These are phyloP conservation scores for maize (Zea mays) DNA, from an alignment of 176 grass and related monocot species.

Conservation along the genomic window DNA sequence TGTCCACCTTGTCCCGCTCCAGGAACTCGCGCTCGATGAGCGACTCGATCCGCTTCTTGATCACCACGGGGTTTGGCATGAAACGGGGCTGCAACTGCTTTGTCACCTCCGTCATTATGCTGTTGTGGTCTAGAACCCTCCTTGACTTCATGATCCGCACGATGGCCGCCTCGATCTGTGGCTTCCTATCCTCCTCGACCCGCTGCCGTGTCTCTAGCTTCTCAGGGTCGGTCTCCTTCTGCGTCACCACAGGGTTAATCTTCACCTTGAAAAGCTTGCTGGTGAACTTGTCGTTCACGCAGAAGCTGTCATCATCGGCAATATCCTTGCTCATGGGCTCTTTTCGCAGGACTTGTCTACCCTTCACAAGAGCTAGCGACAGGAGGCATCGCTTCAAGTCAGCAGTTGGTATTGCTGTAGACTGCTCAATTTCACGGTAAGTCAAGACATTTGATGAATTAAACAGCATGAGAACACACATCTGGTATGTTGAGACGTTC, in stretches of 20 bases:
- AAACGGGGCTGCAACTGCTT: conserved; percentile 72
- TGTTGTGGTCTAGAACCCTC: conserved; percentile 64
- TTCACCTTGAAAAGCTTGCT: conserved; percentile 89
- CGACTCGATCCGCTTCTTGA: conserved; percentile 82
- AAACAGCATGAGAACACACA: conserved; percentile 83
- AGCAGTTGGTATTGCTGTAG: conserved; percentile 57
- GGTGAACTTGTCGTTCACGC: conserved; percentile 73
- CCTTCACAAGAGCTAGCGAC: conserved; percentile 76
- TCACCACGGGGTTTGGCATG: conserved; percentile 77
- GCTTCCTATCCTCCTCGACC: conserved; percentile 69
- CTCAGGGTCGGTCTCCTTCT: conserved; percentile 75
- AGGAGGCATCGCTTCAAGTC: conserved; percentile 81
- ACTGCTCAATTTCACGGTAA: conserved; percentile 74
- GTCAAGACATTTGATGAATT: conserved; percentile 58
- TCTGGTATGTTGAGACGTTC: conserved; percentile 88
- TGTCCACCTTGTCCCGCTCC: conserved; percentile 77
- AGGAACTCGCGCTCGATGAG: conserved; percentile 79
- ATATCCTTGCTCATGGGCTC: conserved; percentile 93
- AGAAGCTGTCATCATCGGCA: conserved; percentile 69
- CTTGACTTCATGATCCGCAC: conserved; percentile 77
- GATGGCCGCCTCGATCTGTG: conserved; percentile 65
- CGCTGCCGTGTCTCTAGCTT: conserved; percentile 79
- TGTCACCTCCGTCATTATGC: conserved; percentile 66
- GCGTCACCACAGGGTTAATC: conserved; percentile 63
- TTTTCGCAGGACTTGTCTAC: conserved; percentile 81